Evolutionary conservation across 2,329 filamentous ascomycete species (phyloP), one percentile per base, ranked within the genome.

Genomic region (Diaporthe helianthi): DNA sequence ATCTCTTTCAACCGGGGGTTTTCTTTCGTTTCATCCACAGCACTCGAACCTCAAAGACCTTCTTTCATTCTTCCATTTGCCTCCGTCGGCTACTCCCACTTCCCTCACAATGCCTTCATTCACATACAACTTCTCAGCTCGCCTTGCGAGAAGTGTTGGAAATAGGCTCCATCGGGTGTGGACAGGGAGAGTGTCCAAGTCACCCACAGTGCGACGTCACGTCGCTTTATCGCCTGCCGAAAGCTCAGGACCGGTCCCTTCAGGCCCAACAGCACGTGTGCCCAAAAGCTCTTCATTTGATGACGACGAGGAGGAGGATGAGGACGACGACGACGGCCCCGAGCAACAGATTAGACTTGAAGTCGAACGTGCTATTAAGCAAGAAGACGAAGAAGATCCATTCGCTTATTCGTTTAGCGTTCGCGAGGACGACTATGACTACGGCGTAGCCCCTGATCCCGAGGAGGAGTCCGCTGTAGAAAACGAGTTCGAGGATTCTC

Each of bases 101-200:
- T 33, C 4, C 19, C 17, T 44, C 55, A 26, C 49, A 29, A 69
- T 69, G 67, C 33, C 60, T 64, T 69, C 67, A 31, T 65, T 69
- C 26, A 36, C 67, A 4, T 66, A 69, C 51, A 66, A 58, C 12
- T n/a, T 69, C 29, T 65, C 58, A 12, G 58, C 58, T 26, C 46
- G 53, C 17, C 33, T 66, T 17, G 67, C 49, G 19, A 69, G 41
- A 19, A 64, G 31, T 17, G 31, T 55, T 36, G 52, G 44, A 17
- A 55, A 44, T 44, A 47, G 29, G 22, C 31, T 67, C 10, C 49
- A 51, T 36, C 52, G 65, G 38, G 53, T 67, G 17, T 67, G 52
- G 65, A 19, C 65, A 22, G 65, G 66, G 4, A 49, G 71, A 24
- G 60, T 72, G 26, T 44, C 53, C n/a, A 71, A 69, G 49, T 19